Evolutionary conservation across 1,284 basidiomycete genomes (phyloP).

Genomic region (Cryptococcus depauperatus): DNA sequence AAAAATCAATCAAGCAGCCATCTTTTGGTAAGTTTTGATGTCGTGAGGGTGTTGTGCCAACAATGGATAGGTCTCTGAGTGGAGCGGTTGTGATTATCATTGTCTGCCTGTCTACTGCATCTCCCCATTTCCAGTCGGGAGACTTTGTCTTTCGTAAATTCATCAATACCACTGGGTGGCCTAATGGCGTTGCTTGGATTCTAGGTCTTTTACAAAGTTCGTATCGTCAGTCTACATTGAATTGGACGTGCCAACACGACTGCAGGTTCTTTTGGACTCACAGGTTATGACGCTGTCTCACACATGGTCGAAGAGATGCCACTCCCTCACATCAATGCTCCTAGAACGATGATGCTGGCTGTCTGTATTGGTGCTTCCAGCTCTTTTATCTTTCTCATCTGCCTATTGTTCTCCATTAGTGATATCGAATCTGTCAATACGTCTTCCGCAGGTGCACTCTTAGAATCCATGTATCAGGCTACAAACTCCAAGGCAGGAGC

Average conservation of each 20-base stretch:
- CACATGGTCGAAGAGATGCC: slow-evolving; percentile 41
- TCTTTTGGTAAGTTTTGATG: slow-evolving; percentile 29
- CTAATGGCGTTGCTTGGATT: slow-evolving; percentile 46
- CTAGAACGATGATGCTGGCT: slow-evolving; percentile 51
- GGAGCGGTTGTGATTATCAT: slow-evolving; percentile 45
- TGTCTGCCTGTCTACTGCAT: slow-evolving; percentile 37
- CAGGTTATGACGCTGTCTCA: slow-evolving; percentile 37
- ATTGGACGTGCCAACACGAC: slow-evolving; percentile 3
- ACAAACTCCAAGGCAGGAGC: slow-evolving; percentile 56
- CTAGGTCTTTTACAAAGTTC: slow-evolving; percentile 45
- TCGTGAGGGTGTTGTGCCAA: not conserved
- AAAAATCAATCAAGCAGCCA: slow-evolving; percentile 35
- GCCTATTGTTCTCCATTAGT: slow-evolving; percentile 60
- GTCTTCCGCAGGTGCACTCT: slow-evolving; percentile 56
- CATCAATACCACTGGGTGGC: slow-evolving; percentile 48
- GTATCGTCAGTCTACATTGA: not conserved
- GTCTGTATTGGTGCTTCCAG: slow-evolving; percentile 56
- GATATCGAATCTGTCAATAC: slow-evolving; percentile 53
- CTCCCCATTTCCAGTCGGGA: slow-evolving; percentile 40
- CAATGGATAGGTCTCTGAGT: slow-evolving; percentile 33
- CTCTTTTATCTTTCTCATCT: slow-evolving; percentile 58
- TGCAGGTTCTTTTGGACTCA: slow-evolving; percentile 41
- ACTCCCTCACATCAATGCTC: slow-evolving; percentile 38
- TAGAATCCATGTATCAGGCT: slow-evolving; percentile 59
- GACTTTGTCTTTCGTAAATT: slow-evolving; percentile 45